Base-by-base conservation (phyloP, 2,329 filamentous ascomycete species). In the Aspergillus caelatus region DNA sequence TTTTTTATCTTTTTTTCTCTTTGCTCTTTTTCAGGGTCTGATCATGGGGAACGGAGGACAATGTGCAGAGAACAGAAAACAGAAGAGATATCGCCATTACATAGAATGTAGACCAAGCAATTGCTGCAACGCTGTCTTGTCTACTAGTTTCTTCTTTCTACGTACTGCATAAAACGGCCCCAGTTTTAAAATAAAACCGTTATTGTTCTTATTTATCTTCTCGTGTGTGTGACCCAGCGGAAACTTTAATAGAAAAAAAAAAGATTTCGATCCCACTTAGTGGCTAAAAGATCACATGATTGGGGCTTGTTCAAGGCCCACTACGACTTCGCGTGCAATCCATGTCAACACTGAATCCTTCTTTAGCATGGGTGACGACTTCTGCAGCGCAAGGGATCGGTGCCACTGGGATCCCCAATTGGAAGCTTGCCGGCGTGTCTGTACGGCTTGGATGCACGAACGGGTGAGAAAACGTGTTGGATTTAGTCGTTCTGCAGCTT, bases 201-300 rank as follows among this genome's bases (percentile, higher is more conserved):
- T 46, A 12, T 6, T 10, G 21, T 4, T 46, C 23, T 23, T 34
- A 32, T 32, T 53, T 32, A 34, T 21, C n/a, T 10, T 53, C 28
- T n/a, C 50, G 14, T 16, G 19, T 34, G 26, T 21, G 50, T 53
- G 50, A 53, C 26, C 50, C 19, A 34, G 19, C 14, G 9, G 16
- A 34, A 53, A 53, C 26, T 21, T 53, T 21, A 53, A 52, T 11
- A 34, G 11, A 34, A 12, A 52, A 52, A 32, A 10, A 50, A 53
- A 34, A 32, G 23, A 53, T 53, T 53, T 16, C 14, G 50, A 32
- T 53, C 23, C 30, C 28, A 53, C 26, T 11, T 50, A 55, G 53
- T 63, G 62, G 62, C 58, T 63, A 54, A 30, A 53, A 23, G 41
- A 60, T 62, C 59, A 62, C 59, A 59, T 62, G 56, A 62, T 57